Evolutionary conservation across 2,329 filamentous ascomycete species (phyloP), one percentile per base, ranked within the genome.

Genomic region (Cryoendolithus antarcticus): DNA sequence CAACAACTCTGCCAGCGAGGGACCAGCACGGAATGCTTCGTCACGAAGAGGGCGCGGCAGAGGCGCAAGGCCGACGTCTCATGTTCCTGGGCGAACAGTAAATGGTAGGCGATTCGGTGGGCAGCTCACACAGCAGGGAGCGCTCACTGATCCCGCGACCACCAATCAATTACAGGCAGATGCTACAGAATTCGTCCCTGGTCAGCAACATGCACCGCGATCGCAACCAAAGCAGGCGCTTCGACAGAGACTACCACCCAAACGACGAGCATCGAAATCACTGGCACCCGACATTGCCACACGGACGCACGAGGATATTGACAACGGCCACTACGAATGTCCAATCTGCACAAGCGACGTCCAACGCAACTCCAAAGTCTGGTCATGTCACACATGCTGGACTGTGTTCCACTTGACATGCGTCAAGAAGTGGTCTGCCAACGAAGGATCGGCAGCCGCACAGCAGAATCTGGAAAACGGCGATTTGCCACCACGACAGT

Each of bases 301-400:
- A 3, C 52, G 67, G 34, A 69, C 63, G 4, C 67, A 70, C 48
- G 65, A 71, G 43, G 67, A 70, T 35, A 70, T 71, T 31, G 64
- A 70, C 45, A 81, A 86, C 50, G 76, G 77, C n/a, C 74, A 89
- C 44, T 96, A 96, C 60, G 89, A 96, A 61, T 98, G 91, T 56
- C 80, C 86, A 10, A 93, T 98, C 38, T 98, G 91, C 61, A 93
- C 86, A 0, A 84, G 80, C 48, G 84, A 93, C 49, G 72, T 98
- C 3, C 69, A 78, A 21, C 74, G 83, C 9, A 79, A 77, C 44
- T 86, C 86, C 0, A 80, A 82, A 46, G 70, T 94, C 8, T 98
- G 91, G 91, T 86, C 83, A 2, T 98, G 91, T 55, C 73, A 75
- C 36, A 80, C 83, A 6, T 98, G 91, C 62, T 96, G 86, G 85